A percentile compares a stretch with the other conserved stretches of the same genome.
Evolutionary conservation across 2,329 filamentous ascomycete genomes (phyloP).

Genomic region (Orbilia oligospora): DNA sequence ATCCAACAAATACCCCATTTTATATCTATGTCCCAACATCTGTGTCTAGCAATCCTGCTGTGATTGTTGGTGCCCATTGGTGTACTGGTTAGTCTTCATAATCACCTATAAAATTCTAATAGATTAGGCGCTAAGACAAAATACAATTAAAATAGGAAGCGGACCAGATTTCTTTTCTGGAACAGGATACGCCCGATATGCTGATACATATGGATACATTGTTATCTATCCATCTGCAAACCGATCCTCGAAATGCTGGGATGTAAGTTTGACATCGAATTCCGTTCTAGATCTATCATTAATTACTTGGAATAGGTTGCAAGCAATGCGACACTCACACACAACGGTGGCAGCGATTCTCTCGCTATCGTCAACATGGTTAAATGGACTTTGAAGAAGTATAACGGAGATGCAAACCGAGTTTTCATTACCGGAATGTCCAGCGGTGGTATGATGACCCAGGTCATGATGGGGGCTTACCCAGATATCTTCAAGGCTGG

Average conservation of each 20-base stretch:
- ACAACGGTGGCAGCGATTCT: constrained; percentile 67
- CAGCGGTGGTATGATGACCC: constrained; percentile 67
- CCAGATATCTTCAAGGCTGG: constrained; percentile 70
- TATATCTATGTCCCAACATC: constrained; percentile 48
- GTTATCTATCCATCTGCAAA: constrained; percentile 59
- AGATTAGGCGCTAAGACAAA: background rate
- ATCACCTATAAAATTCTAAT: background rate
- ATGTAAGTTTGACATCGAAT: constrained; percentile 20
- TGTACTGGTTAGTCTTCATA: constrained; percentile 34
- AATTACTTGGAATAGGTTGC: constrained; percentile 18
- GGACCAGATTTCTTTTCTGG: constrained; percentile 41
- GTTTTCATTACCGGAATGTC: constrained; percentile 66
- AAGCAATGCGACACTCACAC: constrained; percentile 63
- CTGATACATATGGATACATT: constrained; percentile 52
- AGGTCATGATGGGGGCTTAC: constrained; percentile 70
- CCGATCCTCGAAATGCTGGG: constrained; percentile 64
- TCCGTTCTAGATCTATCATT: background rate
- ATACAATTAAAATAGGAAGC: constrained; percentile 27
- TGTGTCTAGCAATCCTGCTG: constrained; percentile 24
- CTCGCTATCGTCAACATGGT: constrained; percentile 68
- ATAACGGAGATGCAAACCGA: constrained; percentile 65
- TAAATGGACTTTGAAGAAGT: constrained; percentile 66
- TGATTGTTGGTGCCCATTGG: constrained; percentile 50
- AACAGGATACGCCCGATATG: constrained; percentile 41
- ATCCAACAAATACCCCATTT: constrained; percentile 45